A percentile compares a stretch with the other conserved stretches of the same genome.
phyloP scores from a whole-genome alignment of 75 land plant species.

The Pinus taeda region DNA sequence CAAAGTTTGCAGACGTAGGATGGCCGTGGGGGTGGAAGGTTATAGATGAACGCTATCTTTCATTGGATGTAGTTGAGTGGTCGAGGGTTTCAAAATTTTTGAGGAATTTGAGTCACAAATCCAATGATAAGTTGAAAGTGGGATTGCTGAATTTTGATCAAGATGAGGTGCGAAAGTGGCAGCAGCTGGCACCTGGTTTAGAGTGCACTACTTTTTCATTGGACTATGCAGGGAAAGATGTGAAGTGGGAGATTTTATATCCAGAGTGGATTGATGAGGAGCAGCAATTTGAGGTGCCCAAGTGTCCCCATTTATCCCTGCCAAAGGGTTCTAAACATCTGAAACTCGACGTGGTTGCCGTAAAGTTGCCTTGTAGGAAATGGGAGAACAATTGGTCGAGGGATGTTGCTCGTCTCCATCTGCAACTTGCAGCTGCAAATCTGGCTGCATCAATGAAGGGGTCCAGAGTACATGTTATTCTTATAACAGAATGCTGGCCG shows the following conservation, averaged over 20 bases:
- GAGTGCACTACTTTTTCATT: constrained; percentile 29
- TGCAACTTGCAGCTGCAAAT: constrained; percentile 70
- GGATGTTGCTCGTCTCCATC: constrained; percentile 69
- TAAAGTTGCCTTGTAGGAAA: constrained; percentile 67
- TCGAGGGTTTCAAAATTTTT: constrained; percentile 22
- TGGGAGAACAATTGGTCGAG: constrained; percentile 47
- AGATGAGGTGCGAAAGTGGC: constrained; percentile 39
- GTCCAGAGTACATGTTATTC: constrained; percentile 46
- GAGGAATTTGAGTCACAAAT: constrained; percentile 18
- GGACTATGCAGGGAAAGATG: constrained; percentile 30
- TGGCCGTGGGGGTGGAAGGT: constrained; percentile 37
- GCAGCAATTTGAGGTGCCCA: constrained; percentile 53
- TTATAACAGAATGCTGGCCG: constrained; percentile 69
- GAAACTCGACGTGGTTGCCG: constrained; percentile 58
- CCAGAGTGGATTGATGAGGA: constrained; percentile 97
- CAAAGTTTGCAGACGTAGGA: constrained; percentile 24
- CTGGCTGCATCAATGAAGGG: constrained; percentile 43
- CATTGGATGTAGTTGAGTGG: constrained; percentile 42
- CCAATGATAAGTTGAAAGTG: constrained; percentile 23
- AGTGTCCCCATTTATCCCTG: constrained; percentile 57
- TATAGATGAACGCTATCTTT: constrained; percentile 39
- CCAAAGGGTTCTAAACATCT: constrained; percentile 29
- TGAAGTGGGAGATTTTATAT: constrained; percentile 64
- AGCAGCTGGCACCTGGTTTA: constrained; percentile 32
- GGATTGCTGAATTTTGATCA: constrained; percentile 65